Evolutionary conservation across 148 eudicot genomes (phyloP).

Genomic region (Fagopyrum tataricum): DNA sequence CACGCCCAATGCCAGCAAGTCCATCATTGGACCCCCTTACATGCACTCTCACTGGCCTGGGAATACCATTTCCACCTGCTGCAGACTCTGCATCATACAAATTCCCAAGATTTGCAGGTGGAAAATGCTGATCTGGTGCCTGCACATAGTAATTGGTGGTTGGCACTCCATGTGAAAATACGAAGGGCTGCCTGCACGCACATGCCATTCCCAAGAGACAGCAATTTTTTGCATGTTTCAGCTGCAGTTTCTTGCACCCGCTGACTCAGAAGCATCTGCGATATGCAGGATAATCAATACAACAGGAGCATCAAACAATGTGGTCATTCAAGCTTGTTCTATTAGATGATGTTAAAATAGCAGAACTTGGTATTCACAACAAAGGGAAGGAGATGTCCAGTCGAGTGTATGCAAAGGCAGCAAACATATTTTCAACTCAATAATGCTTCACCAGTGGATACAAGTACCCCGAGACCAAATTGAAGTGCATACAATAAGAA

Average conservation of each 20-base stretch:
- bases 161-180: conserved; percentile 56
- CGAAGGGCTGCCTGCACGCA: conserved; percentile 77
- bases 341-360: neutral
- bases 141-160: conserved; percentile 63
- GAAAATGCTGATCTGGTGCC: conserved; percentile 57
- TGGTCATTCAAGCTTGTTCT: neutral
- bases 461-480: neutral
- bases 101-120: conserved; percentile 49
- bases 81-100: conserved; percentile 59
- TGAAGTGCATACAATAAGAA: neutral
- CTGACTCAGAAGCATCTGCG: conserved; percentile 92
- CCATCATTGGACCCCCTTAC: conserved; percentile 94
- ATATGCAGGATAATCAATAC: conserved; percentile 5
- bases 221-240: conserved; percentile 88
- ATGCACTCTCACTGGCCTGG: conserved; percentile 92
- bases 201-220: conserved; percentile 72
- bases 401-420: neutral
- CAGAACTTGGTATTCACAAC: neutral
- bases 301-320: neutral
- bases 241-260: conserved; percentile 91
- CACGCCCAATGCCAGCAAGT: conserved; percentile 95
- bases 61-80: conserved; percentile 67
- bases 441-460: neutral
- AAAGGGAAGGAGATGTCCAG: neutral
- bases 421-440: neutral